phyloP scores from a whole-genome alignment of 2,329 filamentous ascomycete genomes.

The Fusarium subtropicale region DNA sequence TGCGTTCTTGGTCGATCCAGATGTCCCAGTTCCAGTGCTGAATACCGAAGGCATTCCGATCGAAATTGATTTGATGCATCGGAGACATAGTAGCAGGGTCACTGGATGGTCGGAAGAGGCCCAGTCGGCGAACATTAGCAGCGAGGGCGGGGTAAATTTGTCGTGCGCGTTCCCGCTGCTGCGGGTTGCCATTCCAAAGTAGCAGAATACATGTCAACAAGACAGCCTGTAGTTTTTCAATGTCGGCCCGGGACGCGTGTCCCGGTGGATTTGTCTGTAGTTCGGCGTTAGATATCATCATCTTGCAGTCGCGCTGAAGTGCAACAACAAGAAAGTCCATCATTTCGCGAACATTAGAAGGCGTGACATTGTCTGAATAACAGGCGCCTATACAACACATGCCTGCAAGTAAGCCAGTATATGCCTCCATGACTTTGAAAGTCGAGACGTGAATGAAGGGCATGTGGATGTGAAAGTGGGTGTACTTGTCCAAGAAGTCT shows the following conservation, averaged over 20 bases:
- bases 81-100: constrained; percentile 64
- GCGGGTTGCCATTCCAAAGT: constrained; percentile 76
- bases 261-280: constrained; percentile 40
- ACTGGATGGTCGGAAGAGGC: constrained; percentile 66
- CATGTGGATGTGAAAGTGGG: constrained; percentile 79
- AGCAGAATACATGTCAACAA: constrained; percentile 71
- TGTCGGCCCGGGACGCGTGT: constrained; percentile 53
- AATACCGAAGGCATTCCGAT: constrained; percentile 58
- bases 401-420: constrained; percentile 73
- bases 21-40: constrained; percentile 71
- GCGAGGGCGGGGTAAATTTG: constrained; percentile 69
- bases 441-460: constrained; percentile 78
- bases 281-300: constrained; percentile 55
- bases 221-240: constrained; percentile 76
- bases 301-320: constrained; percentile 67
- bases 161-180: constrained; percentile 72
- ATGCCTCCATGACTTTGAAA: constrained; percentile 73
- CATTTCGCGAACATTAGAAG: constrained; percentile 73
- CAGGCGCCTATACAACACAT: constrained; percentile 81
- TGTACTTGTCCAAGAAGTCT: constrained; percentile 77
- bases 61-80: constrained; percentile 68
- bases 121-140: constrained; percentile 66
- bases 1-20: constrained; percentile 79
- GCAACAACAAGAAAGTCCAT: constrained; percentile 72
- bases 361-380: constrained; percentile 73